These are phyloP conservation scores for Sistotremastrum niveocremeum DNA, from an alignment of 768 basidiomycete genomes.

Conservation along the genomic window DNA sequence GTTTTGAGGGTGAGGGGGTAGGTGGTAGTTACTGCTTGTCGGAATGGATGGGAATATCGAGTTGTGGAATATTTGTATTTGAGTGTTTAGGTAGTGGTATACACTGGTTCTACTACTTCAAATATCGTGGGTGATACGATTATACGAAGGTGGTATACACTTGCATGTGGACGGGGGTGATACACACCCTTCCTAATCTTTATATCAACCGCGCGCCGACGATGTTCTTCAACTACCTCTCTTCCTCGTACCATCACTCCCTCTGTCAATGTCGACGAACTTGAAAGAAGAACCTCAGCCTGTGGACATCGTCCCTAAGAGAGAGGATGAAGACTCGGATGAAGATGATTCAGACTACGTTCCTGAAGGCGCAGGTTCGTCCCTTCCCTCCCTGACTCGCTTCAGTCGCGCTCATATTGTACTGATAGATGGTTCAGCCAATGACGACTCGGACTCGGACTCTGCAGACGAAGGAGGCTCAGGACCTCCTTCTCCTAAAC, in stretches of 20 bases:
- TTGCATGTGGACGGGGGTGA: too few relatives aligned
- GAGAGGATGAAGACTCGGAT: slow-evolving; percentile 2
- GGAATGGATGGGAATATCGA: too few relatives aligned
- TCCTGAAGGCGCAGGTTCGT: slow-evolving; percentile 32
- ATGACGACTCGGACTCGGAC: slow-evolving; percentile 20
- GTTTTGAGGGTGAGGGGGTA: slow-evolving; percentile 61
- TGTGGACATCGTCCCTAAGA: neutral
- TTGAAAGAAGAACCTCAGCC: neutral
- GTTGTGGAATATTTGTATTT: too few relatives aligned
- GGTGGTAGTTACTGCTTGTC: neutral
- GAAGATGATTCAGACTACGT: slow-evolving; percentile 64
- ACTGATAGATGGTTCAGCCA: neutral
- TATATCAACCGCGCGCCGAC: too few relatives aligned
- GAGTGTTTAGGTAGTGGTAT: too few relatives aligned
- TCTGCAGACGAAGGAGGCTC: slow-evolving; percentile 26
- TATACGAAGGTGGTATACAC: too few relatives aligned
- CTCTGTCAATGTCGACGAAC: neutral
- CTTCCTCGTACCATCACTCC: too few relatives aligned
- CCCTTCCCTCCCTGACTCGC: neutral
- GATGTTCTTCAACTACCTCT: too few relatives aligned
- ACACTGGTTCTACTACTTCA: too few relatives aligned
- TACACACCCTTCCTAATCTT: too few relatives aligned
- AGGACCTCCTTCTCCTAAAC: slow-evolving; percentile 14
- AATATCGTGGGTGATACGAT: too few relatives aligned
- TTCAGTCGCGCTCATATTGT: slow-evolving; percentile 1